These are phyloP conservation scores for Boletus patriciae DNA, from an alignment of 768 basidiomycete genomes.

Conservation along the genomic window DNA sequence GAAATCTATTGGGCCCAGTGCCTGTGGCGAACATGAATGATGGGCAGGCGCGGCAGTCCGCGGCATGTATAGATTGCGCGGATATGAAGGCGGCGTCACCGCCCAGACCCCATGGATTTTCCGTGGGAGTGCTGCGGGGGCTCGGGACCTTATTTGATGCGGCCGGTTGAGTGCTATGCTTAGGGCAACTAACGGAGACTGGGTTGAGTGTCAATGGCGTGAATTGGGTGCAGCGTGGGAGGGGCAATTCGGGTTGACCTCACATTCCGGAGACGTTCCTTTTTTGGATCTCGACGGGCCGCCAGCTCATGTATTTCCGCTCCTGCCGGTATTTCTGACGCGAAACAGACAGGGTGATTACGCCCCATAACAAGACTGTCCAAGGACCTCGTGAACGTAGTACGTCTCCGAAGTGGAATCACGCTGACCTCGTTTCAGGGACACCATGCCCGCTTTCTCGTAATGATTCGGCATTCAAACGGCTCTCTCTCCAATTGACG, in stretches of 20 bases:
- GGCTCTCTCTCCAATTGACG: conserved; percentile 32
- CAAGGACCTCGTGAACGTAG: conserved; percentile 6
- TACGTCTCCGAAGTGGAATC: conserved; percentile 15
- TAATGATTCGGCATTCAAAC: conserved; percentile 35
- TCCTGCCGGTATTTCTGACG: neutral
- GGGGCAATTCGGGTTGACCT: too few relatives aligned
- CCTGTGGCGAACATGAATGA: conserved; percentile 31
- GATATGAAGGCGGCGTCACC: conserved; percentile 31
- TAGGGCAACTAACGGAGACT: neutral
- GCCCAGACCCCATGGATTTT: conserved; percentile 5
- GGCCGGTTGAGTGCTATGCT: conserved; percentile 9
- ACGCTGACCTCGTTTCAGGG: conserved; percentile 30
- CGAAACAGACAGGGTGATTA: conserved; percentile 6
- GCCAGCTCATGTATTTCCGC: neutral
- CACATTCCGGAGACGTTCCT: conserved; percentile 6
- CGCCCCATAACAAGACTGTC: conserved; percentile 6
- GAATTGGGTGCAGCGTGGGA: neutral
- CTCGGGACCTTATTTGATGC: conserved; percentile 5
- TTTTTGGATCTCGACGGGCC: conserved; percentile 2
- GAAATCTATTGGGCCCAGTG: conserved; percentile 25
- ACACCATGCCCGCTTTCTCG: conserved; percentile 31
- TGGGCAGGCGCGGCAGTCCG: conserved; percentile 25
- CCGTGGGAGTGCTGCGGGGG: conserved; percentile 1
- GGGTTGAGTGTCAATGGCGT: too few relatives aligned
- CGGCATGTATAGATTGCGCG: conserved; percentile 27